phyloP scores from a whole-genome alignment of 2,329 filamentous ascomycete species.

The Aspergillus quadrilineatus region DNA sequence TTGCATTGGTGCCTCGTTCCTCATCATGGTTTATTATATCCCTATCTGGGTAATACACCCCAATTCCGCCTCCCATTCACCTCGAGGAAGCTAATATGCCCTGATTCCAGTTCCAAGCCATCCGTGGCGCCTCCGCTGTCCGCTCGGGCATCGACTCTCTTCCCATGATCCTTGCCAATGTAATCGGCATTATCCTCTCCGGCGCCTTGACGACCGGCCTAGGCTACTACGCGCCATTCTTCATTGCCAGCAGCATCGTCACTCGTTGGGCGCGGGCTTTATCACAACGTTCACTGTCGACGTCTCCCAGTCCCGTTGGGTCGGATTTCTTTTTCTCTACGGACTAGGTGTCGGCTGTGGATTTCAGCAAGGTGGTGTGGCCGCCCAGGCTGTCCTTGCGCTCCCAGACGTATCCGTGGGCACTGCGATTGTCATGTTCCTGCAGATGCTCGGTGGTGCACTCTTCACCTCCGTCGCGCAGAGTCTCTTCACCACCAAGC shows the following conservation, averaged over 20 bases:
- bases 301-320: slow-evolving; percentile 14
- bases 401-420: slow-evolving; percentile 34
- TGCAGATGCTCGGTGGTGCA: slow-evolving; percentile 39
- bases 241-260: neutral
- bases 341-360: slow-evolving; percentile 14
- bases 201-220: neutral
- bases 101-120: slow-evolving; percentile 13
- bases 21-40: slow-evolving; percentile 29
- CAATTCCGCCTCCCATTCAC: too few relatives aligned
- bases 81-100: too few relatives aligned
- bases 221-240: slow-evolving; percentile 14
- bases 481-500: slow-evolving; percentile 40
- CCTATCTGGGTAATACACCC: slow-evolving; percentile 12
- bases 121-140: slow-evolving; percentile 11
- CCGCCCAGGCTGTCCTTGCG: slow-evolving; percentile 20
- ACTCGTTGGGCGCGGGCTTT: slow-evolving; percentile 6
- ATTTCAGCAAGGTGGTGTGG: slow-evolving; percentile 8
- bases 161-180: slow-evolving; percentile 3
- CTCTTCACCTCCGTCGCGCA: slow-evolving; percentile 35
- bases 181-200: slow-evolving; percentile 1
- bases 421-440: slow-evolving; percentile 37
- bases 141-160: slow-evolving; percentile 9
- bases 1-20: slow-evolving; percentile 25
- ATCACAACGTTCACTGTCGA: slow-evolving; percentile 4
- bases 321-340: slow-evolving; percentile 15